A percentile compares a stretch with the other conserved stretches of the same genome.
phyloP scores from a whole-genome alignment of 2,329 filamentous ascomycete species.

The Aspergillus clavatus region DNA sequence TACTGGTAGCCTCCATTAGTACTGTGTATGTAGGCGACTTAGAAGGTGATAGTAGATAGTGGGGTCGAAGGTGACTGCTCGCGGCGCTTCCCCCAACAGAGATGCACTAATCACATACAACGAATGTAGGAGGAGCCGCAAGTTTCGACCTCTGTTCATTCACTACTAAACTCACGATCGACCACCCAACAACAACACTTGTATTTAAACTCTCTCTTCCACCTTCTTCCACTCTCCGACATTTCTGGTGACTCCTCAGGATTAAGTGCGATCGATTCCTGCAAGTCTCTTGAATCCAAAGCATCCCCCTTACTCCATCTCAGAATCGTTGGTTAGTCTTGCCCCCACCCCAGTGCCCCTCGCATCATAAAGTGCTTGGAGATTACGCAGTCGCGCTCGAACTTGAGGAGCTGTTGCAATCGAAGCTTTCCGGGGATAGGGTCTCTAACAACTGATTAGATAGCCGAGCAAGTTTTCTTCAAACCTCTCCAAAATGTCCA shows the following conservation, averaged over 20 bases:
- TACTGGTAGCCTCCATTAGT: too few species aligned
- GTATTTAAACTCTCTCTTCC: background rate
- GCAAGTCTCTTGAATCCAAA: background rate
- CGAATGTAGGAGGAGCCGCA: background rate
- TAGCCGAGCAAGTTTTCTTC: background rate
- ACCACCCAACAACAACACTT: background rate
- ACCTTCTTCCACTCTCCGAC: background rate
- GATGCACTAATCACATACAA: background rate
- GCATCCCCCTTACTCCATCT: background rate
- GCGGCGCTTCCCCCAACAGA: background rate
- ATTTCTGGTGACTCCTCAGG: background rate
- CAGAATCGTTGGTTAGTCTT: background rate
- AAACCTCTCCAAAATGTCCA: constrained; percentile 22
- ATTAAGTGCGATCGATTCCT: background rate
- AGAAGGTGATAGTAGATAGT: background rate
- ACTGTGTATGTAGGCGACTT: too few species aligned
- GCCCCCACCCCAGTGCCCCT: background rate
- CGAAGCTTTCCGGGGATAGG: background rate
- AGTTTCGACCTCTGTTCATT: background rate
- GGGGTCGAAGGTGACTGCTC: background rate
- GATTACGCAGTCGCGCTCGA: background rate
- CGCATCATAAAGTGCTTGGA: too few species aligned
- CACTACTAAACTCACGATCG: too few species aligned
- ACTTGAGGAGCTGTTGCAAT: background rate
- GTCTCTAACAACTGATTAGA: background rate